Evolutionary conservation across 768 basidiomycete genomes (phyloP).

Genomic region (Xerocomellus amylosporus): DNA sequence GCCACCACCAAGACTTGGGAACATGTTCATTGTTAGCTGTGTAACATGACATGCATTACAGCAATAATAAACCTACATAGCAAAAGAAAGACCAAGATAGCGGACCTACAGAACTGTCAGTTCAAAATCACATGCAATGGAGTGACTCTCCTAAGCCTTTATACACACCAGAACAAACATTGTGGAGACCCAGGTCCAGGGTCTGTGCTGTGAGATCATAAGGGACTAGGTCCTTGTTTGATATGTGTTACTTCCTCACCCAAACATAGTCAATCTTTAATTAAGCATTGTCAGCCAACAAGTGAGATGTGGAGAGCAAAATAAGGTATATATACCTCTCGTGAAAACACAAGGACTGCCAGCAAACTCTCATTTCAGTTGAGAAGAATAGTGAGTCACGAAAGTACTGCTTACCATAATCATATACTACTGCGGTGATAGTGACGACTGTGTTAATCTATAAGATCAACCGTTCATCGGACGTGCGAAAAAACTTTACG

Average conservation of each 20-base stretch:
- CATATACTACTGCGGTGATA: background rate
- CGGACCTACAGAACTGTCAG: background rate
- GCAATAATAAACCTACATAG: background rate
- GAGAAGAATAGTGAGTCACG: too few relatives aligned
- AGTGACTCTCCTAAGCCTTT: too few relatives aligned
- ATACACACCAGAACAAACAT: too few relatives aligned
- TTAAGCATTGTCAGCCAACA: background rate
- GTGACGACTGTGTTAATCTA: background rate
- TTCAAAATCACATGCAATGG: background rate
- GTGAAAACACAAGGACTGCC: background rate
- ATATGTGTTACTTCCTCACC: background rate
- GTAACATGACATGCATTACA: too few relatives aligned
- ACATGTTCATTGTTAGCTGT: too few relatives aligned
- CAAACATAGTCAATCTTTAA: constrained; percentile 12
- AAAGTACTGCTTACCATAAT: constrained; percentile 1
- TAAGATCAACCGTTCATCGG: background rate
- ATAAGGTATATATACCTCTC: constrained; percentile 1
- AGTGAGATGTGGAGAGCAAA: fast-evolving
- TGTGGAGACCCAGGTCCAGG: too few relatives aligned
- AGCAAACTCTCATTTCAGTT: background rate
- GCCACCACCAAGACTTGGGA: too few relatives aligned
- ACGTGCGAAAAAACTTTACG: background rate
- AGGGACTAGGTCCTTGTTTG: background rate
- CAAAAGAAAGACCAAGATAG: constrained; percentile 1
- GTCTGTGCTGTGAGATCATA: background rate